Evolutionary conservation across 2,329 filamentous ascomycete species (phyloP), one percentile per base, ranked within the genome.

Genomic region (Microcyclospora pomicola): DNA sequence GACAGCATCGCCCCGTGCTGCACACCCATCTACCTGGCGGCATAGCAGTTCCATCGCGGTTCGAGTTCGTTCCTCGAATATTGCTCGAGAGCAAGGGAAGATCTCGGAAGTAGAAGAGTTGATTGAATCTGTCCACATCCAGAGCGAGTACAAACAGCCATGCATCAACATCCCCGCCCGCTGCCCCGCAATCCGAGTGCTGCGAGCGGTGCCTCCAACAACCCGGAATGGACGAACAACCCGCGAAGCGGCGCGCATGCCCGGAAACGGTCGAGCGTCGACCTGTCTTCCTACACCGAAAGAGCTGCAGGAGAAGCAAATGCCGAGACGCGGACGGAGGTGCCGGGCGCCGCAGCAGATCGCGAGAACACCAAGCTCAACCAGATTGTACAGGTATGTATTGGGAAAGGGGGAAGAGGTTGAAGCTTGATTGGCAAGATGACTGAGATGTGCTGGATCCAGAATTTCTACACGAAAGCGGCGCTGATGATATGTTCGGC

Each of bases 401-500:
- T n/a, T 12, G 29, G 7, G 27, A n/a, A 16, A 31, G 13, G 32
- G 15, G 24, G 31, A 39, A 15, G 5, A 38, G 33, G 7, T 24
- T 4, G 4, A 7, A 9, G 14, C 9, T 15, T 9, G 9, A 9
- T 30, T 30, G 28, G 9, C 9, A 30, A 30, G 30, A 10, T 12
- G 19, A 16, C 12, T 40, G 31, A 16, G 15, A 10, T 30, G 13
- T 27, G 14, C 13, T 39, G 40, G 14, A 10, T 28, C 9, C 53
- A 95, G 86, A 94, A 95, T 58, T 91, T 93, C 61, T 83, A 87
- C 59, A 78, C 77, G 49, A 96, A 95, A 66, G 80, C 83, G 28
- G 84, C 86, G 30, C 73, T 91, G 36, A 73, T 91, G 35, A 79
- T 96, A 38, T 66, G 93, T 28, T 82, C 87, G 47, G 82, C 87